Base-by-base conservation (phyloP, 225 moss, liverwort and hornwort genomes). In the Takakia lepidozioides region DNA sequence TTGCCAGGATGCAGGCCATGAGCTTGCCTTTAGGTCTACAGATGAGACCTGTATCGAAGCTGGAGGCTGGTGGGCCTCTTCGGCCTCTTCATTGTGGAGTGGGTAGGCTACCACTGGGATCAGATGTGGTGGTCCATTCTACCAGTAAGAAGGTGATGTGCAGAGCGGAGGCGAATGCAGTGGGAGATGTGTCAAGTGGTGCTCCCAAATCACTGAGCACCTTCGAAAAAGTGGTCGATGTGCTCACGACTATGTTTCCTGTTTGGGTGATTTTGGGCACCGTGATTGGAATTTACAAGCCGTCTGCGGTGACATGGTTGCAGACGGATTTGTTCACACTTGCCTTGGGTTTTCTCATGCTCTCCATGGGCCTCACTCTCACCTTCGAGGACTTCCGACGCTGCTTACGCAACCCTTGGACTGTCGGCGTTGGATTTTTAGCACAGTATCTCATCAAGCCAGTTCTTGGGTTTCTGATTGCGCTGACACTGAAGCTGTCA, bases 231-330 rank as follows among this genome's bases (percentile, higher is more conserved):
- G 85, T 98, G 57, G 83, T 98, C 60, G 98, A 98, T 39, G 69
- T 98, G 47, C 53, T 98, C n/a, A 98, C 98, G 21, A 98, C 98
- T 0, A 60, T 98, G 80, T 98, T 98, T 72, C 98, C 98, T 27
- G 43, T 98, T 3, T 98, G 98, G 98, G 95, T 95, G 49, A 91
- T 98, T 42, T 55, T 98, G 35, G 98, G 98, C 32, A 98, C 98
- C 1, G 0, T 85, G 1, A 64, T 98, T 52, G 98, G 98, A 48
- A 85, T 98, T 23, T 87, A 91, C 67, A 98, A 83, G 68, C 98
- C 98, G 0, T 64, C 87, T 14, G 98, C 98, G 17, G 95, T 98
- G 36, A 98, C 98, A 10, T 98, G 98, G 98, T 55, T 98, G 51
- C 83, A 98, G 54, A 98, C 98, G 4, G 98, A 98, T 29, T 45